Conservation (phyloP, 495 filamentous ascomycete species). For the Delitschia confertaspora region DNA sequence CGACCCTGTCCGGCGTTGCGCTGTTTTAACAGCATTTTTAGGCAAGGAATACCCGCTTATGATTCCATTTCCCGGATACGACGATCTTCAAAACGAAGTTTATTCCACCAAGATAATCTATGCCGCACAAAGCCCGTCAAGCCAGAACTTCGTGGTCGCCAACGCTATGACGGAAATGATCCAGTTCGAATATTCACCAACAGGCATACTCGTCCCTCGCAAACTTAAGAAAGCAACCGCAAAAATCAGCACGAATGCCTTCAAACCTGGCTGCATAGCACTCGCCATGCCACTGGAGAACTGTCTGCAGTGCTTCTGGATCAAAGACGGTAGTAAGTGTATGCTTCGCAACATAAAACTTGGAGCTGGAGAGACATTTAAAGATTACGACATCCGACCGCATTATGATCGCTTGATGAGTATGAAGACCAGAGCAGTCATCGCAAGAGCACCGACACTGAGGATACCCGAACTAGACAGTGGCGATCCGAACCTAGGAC, state of each 20-base stretch:
- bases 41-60: slow-evolving; percentile 25
- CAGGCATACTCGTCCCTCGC: slow-evolving; percentile 9
- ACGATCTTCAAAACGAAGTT: slow-evolving; percentile 20
- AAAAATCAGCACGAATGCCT: slow-evolving; percentile 18
- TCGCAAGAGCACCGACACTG: slow-evolving; percentile 15
- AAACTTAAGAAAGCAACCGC: slow-evolving; percentile 12
- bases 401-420: slow-evolving; percentile 21
- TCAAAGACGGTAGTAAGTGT: slow-evolving; percentile 21
- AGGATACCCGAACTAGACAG: slow-evolving; percentile 23
- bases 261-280: slow-evolving; percentile 21
- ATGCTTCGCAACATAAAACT: slow-evolving; percentile 21
- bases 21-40: slow-evolving; percentile 23
- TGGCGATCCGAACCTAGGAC: too few species aligned
- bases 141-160: slow-evolving; percentile 13
- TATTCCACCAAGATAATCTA: slow-evolving; percentile 24
- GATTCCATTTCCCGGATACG: slow-evolving; percentile 24
- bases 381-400: slow-evolving; percentile 19
- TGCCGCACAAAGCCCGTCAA: slow-evolving; percentile 23
- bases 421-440: slow-evolving; percentile 10
- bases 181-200: slow-evolving; percentile 22
- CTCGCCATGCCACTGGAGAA: slow-evolving; percentile 25
- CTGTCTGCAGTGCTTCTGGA: slow-evolving; percentile 20
- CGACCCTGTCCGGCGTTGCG: slow-evolving; percentile 13
- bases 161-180: slow-evolving; percentile 27
- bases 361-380: slow-evolving; percentile 11